Evolutionary conservation across 495 filamentous ascomycete genomes (phyloP).

Genomic region (Penicillium desertorum): DNA sequence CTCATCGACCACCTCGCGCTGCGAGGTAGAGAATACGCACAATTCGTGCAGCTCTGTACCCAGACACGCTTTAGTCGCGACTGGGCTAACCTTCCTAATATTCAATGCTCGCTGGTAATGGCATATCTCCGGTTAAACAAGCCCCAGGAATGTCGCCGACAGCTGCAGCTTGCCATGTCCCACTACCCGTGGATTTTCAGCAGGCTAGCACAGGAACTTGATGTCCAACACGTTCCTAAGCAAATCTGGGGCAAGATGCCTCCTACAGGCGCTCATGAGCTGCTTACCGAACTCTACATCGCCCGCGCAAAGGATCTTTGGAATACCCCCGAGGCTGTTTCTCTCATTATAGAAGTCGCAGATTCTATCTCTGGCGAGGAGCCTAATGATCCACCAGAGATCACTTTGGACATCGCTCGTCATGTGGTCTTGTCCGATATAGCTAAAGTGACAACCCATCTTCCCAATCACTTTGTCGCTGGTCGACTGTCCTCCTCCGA

Average conservation of each 20-base stretch:
- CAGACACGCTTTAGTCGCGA: constrained; percentile 53
- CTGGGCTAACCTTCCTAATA: constrained; percentile 56
- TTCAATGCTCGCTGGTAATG: constrained; percentile 69
- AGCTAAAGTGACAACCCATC: constrained; percentile 49
- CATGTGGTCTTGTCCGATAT: constrained; percentile 77
- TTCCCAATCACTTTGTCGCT: constrained; percentile 43
- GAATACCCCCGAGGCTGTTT: constrained; percentile 73
- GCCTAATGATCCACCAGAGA: constrained; percentile 45
- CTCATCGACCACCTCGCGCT: constrained; percentile 81
- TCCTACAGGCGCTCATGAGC: constrained; percentile 62
- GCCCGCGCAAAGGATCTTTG: constrained; percentile 81
- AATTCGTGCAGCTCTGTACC: constrained; percentile 69
- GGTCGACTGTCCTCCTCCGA: constrained; percentile 47
- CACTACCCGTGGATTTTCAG: constrained; percentile 78
- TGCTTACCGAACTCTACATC: constrained; percentile 78
- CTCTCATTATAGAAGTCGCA: constrained; percentile 71
- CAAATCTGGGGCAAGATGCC: constrained; percentile 79
- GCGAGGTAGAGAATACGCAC: constrained; percentile 70
- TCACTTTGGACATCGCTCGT: constrained; percentile 67
- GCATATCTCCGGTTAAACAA: constrained; percentile 71
- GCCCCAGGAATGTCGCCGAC: constrained; percentile 57
- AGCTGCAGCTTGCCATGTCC: constrained; percentile 64
- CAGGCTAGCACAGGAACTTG: constrained; percentile 72
- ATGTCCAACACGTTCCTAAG: constrained; percentile 67
- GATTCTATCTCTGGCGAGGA: constrained; percentile 47